These are phyloP conservation scores for Fragilariopsis cylindrus DNA, from an alignment of 108 stramenopile genomes.

Conservation along the genomic window DNA sequence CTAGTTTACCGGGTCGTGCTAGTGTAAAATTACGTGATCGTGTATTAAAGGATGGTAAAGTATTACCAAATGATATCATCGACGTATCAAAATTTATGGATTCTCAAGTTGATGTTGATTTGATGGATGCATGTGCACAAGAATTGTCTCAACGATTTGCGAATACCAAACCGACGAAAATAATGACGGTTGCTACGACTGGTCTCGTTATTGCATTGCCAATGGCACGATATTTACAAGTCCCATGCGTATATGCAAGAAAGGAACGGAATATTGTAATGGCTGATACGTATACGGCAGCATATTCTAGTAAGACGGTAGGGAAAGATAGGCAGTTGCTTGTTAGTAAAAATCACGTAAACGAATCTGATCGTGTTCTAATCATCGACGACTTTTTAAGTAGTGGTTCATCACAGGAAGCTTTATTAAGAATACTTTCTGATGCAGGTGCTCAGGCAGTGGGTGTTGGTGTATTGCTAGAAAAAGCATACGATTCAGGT, in stretches of 20 bases:
- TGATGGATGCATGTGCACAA: constrained; percentile 88
- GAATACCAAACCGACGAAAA: constrained; percentile 70
- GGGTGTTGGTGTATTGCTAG: constrained; percentile 82
- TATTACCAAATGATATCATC: constrained; percentile 86
- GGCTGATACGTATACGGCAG: constrained; percentile 81
- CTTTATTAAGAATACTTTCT: constrained; percentile 73
- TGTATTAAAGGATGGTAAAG: constrained; percentile 80
- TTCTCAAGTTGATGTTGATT: constrained; percentile 75
- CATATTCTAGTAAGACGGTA: constrained; percentile 78
- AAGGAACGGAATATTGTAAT: constrained; percentile 89
- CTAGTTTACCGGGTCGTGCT: constrained; percentile 36
- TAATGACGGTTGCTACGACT: constrained; percentile 88
- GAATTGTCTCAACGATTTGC: constrained; percentile 72
- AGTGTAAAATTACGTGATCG: constrained; percentile 81
- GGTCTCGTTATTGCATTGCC: constrained; percentile 86
- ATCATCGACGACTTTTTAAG: constrained; percentile 89
- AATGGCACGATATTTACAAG: constrained; percentile 83
- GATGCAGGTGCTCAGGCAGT: constrained; percentile 81
- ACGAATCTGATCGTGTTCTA: constrained; percentile 79
- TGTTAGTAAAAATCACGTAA: constrained; percentile 77
- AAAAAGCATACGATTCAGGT: constrained; percentile 84
- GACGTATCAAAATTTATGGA: constrained; percentile 91
- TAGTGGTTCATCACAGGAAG: constrained; percentile 86
- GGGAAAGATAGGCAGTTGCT: constrained; percentile 78
- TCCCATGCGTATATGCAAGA: constrained; percentile 85